Base-by-base conservation (phyloP, 192 early-diverging fungal genomes). In the Mortierella alpina region DNA sequence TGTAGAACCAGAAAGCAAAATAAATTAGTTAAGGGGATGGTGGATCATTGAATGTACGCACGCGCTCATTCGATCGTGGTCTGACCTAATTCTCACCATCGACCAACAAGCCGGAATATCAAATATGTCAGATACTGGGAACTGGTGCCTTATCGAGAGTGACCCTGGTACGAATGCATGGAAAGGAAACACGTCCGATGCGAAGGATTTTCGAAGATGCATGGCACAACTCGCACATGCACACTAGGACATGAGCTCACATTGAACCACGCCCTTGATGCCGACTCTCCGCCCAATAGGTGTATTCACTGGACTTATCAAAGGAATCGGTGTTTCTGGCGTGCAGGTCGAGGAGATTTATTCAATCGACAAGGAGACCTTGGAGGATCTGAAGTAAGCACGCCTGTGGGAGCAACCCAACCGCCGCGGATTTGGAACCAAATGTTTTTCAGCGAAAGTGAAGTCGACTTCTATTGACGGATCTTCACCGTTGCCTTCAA, bases 81-180 rank as follows among this genome's bases (percentile, higher is more conserved):
- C 31, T 31, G 31, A 31, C 31, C 31, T 31, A 31, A 1, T 31
- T 31, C 31, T 31, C 31, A 31, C 31, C 31, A 31, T 31, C 31
- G 31, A 31, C 31, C 31, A 31, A 31, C 31, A 2, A 31, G 31
- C 31, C 31, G 31, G 31, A 31, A 31, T 31, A 31, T 31, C 31
- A 31, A 31, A 31, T 31, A 88, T 86, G 85, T 59, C 77, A 8
- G 89, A 90, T 62, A 78, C 88, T 76, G 93, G 92, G 60, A 92
- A 93, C 66, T 95, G 94, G 94, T 94, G 93, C 68, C 84, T 94
- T 51, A 95, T 95, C 74, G 94, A 95, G 77, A 93, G 92, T 71
- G 94, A 95, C 84, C 94, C 94, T 41, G 94, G 92, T 84, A 77
- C 31, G 31, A 75, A 41, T 63, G 20, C 10, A 40, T 2, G 50